Base-by-base conservation (phyloP, 306 rosid genomes). In the Vicia sativa region DNA sequence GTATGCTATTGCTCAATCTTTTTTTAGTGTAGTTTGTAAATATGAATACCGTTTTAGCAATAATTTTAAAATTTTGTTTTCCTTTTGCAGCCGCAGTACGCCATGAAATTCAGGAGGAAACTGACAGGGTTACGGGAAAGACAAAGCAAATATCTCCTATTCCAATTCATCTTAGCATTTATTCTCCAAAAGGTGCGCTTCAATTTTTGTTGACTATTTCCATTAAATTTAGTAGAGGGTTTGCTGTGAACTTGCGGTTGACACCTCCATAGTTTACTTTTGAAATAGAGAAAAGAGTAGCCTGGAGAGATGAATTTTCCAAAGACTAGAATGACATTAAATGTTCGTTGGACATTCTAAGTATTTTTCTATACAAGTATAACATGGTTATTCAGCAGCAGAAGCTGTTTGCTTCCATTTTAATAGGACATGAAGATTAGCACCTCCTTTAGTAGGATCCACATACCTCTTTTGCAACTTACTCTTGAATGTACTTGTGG, bases 91-190 rank as follows among this genome's bases (percentile, higher is more conserved):
- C 88, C 16, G 4, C 69, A 52, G 99, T 93, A 55, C 96, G 99
- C 23, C 84, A 85, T 63, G 99, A 93, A 81, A 93, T 93, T 81
- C 89, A 85, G 76, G 96, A 93, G 2, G 99, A 93, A 85, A 93
- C 99, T 61, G 99, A 93, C 70, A 82, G 99, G 78, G 52, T 90
- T 19, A 93, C 96, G 0, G 99, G 97, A 70, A 90, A 74, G 86
- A 16, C 95, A 11, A 93, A 90, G 76, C 91, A 85, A 77, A 93
- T 93, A 58, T 93, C 99, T 76, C 87, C 90, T 69, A 69, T 93
- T 76, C 99, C 99, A 50, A 93, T 93, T 74, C 99, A 93, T 79
- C 97, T 93, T 54, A 93, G 99, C 71, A 93, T 93, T 86, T 90
- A 90, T 81, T 93, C 99, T 59, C 89, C 99, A 41, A 48, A 90